These are phyloP conservation scores for Brassica incana DNA, from an alignment of 345 rosid genomes.

Conservation along the genomic window DNA sequence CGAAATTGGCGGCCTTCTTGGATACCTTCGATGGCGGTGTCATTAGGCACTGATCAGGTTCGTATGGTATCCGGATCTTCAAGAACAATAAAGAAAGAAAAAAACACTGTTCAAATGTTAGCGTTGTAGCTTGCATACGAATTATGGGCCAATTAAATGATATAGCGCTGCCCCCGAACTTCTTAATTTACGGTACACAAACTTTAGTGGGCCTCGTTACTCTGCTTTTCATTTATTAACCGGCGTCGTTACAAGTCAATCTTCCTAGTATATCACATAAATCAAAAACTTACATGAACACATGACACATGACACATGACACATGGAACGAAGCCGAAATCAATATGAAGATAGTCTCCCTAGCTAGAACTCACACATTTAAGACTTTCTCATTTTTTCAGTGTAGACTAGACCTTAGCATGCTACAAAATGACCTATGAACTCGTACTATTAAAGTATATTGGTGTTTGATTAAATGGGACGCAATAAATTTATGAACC, in stretches of 20 bases:
- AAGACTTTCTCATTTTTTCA: neutral
- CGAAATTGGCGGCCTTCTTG: too few species aligned
- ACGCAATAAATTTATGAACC: too few species aligned
- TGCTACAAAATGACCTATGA: neutral
- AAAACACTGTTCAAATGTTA: neutral
- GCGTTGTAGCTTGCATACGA: neutral
- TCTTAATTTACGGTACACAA: neutral
- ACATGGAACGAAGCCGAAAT: neutral
- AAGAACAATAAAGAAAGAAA: too few species aligned
- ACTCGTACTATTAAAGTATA: too few species aligned
- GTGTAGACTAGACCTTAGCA: neutral
- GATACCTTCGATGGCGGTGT: too few species aligned
- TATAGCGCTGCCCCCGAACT: neutral
- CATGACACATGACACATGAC: neutral
- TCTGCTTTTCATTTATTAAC: neutral
- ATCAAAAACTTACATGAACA: neutral
- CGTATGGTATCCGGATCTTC: too few species aligned
- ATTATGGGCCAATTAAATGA: neutral
- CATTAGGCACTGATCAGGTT: too few species aligned
- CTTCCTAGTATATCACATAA: neutral
- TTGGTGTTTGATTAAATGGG: too few species aligned
- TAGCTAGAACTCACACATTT: neutral
- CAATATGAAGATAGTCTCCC: neutral
- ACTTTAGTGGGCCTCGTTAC: neutral
- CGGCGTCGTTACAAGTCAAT: neutral